A percentile compares a stretch with the other conserved stretches of the same genome.
Evolutionary conservation across 768 basidiomycete species (phyloP).

Genomic region (Rhizopogon vesiculosus): DNA sequence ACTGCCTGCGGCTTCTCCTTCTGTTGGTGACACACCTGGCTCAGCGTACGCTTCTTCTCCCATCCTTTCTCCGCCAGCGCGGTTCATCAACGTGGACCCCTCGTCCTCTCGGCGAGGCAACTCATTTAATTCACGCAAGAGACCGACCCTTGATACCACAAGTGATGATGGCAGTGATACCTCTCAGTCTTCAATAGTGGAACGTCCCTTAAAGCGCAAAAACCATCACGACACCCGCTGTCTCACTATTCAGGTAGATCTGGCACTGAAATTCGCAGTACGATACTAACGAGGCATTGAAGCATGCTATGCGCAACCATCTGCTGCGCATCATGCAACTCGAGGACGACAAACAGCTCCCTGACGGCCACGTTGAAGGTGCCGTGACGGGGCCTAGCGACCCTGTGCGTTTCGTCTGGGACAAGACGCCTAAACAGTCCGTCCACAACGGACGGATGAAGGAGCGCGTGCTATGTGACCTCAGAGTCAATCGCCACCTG

Average conservation of each 20-base stretch:
- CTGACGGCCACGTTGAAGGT: conserved; percentile 59
- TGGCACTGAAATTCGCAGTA: not conserved
- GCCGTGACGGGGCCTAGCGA: conserved; percentile 36
- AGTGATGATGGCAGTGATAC: conserved; percentile 32
- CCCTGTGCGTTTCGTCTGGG: conserved; percentile 77
- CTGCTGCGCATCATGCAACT: conserved; percentile 56
- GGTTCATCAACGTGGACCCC: conserved; percentile 16
- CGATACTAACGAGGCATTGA: not conserved
- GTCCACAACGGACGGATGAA: conserved; percentile 74
- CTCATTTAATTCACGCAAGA: conserved; percentile 19
- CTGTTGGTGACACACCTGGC: conserved; percentile 3
- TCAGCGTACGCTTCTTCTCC: conserved; percentile 8
- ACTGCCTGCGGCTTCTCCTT: conserved; percentile 3
- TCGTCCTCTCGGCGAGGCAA: conserved; percentile 4
- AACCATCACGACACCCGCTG: conserved; percentile 63
- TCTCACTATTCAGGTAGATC: conserved; percentile 61
- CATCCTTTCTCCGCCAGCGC: conserved; percentile 11
- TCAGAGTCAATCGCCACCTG: conserved; percentile 47
- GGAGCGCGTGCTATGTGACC: conserved; percentile 52
- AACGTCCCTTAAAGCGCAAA: conserved; percentile 36
- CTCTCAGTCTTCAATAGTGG: conserved; percentile 28
- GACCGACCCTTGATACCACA: conserved; percentile 26
- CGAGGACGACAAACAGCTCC: conserved; percentile 51
- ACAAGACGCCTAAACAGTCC: conserved; percentile 72
- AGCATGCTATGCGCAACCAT: conserved; percentile 73